Percentiles rank a stretch among this genome's conserved stretches.
phyloP scores from a whole-genome alignment of 2,329 filamentous ascomycete species.

The Sporothrix sp. region DNA sequence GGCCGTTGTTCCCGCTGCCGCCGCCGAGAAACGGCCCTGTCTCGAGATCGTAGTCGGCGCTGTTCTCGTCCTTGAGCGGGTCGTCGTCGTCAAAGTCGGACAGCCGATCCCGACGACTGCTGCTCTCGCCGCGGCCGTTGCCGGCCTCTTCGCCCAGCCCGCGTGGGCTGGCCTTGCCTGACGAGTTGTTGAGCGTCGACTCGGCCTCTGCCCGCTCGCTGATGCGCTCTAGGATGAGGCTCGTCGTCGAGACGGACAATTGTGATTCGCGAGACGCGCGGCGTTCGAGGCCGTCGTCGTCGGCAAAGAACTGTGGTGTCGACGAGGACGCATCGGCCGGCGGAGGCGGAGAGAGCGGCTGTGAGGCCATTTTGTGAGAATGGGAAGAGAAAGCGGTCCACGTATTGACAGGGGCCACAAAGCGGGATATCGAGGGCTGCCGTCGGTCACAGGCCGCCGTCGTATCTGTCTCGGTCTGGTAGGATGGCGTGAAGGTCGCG shows the following conservation, averaged over 20 bases:
- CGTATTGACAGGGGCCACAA: no score
- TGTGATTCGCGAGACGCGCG: constrained; percentile 47
- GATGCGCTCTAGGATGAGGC: constrained; percentile 70
- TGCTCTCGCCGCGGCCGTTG: neutral
- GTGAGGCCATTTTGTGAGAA: neutral
- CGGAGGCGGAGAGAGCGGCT: constrained; percentile 6
- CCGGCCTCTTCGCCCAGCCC: neutral
- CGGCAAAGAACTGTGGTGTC: constrained; percentile 10
- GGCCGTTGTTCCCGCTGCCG: constrained; percentile 22
- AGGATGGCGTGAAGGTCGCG: neutral
- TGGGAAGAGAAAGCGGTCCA: no score
- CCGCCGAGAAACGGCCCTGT: constrained; percentile 43
- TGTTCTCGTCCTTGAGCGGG: constrained; percentile 32
- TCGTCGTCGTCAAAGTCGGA: constrained; percentile 36
- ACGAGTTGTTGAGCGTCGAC: constrained; percentile 7
- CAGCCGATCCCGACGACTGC: neutral
- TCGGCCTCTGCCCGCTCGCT: constrained; percentile 39
- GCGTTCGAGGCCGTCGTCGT: neutral
- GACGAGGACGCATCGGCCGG: constrained; percentile 10
- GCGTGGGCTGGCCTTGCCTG: neutral
- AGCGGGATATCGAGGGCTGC: no score
- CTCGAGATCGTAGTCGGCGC: constrained; percentile 36
- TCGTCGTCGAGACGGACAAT: constrained; percentile 76
- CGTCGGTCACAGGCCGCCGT: no score
- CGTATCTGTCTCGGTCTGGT: no score